phyloP scores from a whole-genome alignment of 129 eudicot genomes.

The Flaveria ramosissima region DNA sequence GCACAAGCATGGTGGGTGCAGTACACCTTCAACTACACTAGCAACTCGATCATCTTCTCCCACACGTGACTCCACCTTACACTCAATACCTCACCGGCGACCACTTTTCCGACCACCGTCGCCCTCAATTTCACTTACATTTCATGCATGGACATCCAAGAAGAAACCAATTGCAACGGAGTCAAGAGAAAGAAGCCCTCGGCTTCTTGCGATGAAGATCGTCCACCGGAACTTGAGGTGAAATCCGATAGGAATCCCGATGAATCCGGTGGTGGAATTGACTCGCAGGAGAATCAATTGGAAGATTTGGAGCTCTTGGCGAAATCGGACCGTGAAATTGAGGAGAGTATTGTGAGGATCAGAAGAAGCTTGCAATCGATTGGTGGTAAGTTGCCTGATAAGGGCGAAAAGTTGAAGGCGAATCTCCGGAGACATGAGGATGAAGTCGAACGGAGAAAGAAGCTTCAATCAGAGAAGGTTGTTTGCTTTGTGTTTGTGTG shows the following conservation, averaged over 20 bases:
- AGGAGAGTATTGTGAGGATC: not conserved
- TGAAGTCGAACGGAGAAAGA: constrained; percentile 41
- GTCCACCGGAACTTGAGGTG: constrained; percentile 27
- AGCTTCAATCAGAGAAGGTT: constrained; percentile 34
- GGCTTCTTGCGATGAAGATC: constrained; percentile 41
- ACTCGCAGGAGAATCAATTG: not conserved
- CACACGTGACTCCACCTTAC: not conserved
- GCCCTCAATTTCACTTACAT: constrained; percentile 23
- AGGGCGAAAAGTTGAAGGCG: constrained; percentile 47
- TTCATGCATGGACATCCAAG: constrained; percentile 29
- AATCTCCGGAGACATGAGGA: constrained; percentile 23
- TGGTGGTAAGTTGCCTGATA: constrained; percentile 37
- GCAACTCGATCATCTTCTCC: not conserved
- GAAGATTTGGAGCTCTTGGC: constrained; percentile 8
- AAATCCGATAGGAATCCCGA: constrained; percentile 24
- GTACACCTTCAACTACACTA: constrained; percentile 16
- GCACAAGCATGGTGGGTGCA: constrained; percentile 13
- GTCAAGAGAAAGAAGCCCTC: constrained; percentile 25
- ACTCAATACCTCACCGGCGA: constrained; percentile 18
- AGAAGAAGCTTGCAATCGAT: not conserved
- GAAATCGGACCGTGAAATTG: constrained; percentile 31
- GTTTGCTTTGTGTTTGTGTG: constrained; percentile 12
- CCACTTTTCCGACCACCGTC: not conserved
- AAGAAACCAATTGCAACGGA: not conserved
- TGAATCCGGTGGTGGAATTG: not conserved